phyloP scores from a whole-genome alignment of 1,139 yeast species.

The Zygosaccharomyces pseudobailii region DNA sequence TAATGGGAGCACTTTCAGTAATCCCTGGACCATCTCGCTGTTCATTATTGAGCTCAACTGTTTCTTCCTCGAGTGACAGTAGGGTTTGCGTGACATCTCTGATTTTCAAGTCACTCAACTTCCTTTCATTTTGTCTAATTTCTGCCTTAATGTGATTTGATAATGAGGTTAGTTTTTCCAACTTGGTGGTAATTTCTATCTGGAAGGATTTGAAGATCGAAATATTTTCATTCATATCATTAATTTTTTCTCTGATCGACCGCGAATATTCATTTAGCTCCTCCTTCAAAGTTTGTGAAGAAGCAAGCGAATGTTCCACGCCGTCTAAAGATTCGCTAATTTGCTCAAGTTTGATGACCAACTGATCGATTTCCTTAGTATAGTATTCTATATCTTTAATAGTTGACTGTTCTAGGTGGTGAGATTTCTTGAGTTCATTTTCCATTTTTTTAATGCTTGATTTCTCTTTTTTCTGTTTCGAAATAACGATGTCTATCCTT shows the following conservation, averaged over 20 bases:
- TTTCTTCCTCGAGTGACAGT: conserved; percentile 17
- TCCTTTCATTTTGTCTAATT: conserved; percentile 38
- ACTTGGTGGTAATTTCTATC: conserved; percentile 58
- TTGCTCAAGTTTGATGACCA: conserved; percentile 39
- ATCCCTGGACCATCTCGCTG: background rate
- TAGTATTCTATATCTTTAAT: conserved; percentile 29
- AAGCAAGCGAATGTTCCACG: conserved; percentile 34
- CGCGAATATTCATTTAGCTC: conserved; percentile 28
- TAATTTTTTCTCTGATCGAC: conserved; percentile 42
- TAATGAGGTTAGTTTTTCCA: conserved; percentile 52
- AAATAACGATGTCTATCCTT: conserved; percentile 56
- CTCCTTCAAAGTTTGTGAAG: conserved; percentile 26
- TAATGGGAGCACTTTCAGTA: too few relatives aligned
- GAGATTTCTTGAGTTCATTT: conserved; percentile 58
- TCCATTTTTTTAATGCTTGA: conserved; percentile 60
- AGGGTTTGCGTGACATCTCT: conserved; percentile 44
- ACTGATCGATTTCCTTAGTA: conserved; percentile 56
- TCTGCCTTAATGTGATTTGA: conserved; percentile 42
- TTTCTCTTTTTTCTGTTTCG: conserved; percentile 58
- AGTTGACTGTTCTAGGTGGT: conserved; percentile 37
- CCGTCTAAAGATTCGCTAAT: conserved; percentile 33
- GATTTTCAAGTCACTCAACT: conserved; percentile 41
- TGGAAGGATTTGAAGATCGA: conserved; percentile 64
- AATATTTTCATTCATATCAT: conserved; percentile 48
- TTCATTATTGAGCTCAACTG: conserved; percentile 1